Evolutionary conservation across 2,329 filamentous ascomycete species (phyloP).

Genomic region (Pestalotiopsis sp.): DNA sequence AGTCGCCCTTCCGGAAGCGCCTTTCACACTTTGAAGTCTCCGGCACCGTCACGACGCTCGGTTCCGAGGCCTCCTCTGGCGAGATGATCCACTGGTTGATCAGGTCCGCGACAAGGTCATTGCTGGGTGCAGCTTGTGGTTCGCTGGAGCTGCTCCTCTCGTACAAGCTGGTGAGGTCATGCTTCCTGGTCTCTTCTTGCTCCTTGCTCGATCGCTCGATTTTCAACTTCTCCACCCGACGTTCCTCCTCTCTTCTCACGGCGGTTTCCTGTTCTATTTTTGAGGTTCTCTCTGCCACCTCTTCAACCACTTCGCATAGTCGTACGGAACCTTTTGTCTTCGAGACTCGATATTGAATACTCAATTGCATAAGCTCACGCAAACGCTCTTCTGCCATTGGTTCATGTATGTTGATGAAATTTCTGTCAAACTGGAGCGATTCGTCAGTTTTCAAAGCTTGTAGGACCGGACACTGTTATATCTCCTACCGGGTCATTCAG

Average conservation of each 20-base stretch:
- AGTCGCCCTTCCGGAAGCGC: background rate
- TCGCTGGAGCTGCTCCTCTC: background rate
- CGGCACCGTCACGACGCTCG: background rate
- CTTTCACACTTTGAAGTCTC: background rate
- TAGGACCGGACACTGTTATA: too few species aligned
- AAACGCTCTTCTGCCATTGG: background rate
- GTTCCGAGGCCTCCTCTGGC: background rate
- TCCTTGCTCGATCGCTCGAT: background rate
- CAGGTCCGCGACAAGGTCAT: background rate
- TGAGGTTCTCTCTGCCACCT: background rate
- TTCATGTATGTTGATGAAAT: background rate
- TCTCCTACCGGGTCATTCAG: background rate
- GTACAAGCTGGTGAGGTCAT: background rate
- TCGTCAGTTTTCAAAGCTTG: background rate
- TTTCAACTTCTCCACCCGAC: background rate
- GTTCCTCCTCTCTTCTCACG: background rate
- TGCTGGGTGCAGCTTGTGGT: background rate
- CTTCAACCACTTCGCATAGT: too few species aligned
- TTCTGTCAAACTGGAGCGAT: background rate
- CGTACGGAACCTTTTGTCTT: too few species aligned
- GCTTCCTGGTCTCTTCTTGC: background rate
- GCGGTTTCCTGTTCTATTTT: background rate
- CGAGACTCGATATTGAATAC: background rate
- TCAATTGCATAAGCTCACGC: background rate
- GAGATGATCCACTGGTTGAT: background rate